Evolutionary conservation across 805 yeast species (phyloP), one percentile per base, ranked within the genome.

Genomic region (Dipodascus albidus): DNA sequence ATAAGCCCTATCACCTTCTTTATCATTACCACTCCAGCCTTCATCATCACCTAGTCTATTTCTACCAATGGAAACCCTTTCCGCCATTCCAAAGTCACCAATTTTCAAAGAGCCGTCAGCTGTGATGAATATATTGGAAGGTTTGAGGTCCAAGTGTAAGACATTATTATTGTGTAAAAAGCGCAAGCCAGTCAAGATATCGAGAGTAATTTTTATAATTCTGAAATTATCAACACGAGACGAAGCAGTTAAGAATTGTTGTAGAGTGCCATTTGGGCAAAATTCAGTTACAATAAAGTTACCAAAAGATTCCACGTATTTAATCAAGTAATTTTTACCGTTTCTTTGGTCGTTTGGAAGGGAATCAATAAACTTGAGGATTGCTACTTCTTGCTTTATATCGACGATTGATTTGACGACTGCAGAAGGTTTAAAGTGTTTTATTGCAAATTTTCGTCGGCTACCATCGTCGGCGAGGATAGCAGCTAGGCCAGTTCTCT

Each of bases 1-100:
- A 68, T 93, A 93, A 66, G 90, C 96, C 52, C 98, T 75, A 68
- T 93, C 99, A 23, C 99, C 99, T 70, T 93, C 99, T 59, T 96
- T 78, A 68, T 93, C 99, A 19, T 17, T 38, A 4, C 20, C 44
- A 27, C 33, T 27, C 44, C 44, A 38, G 4, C n/a, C 44, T 38
- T 38, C 44, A 11, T 38, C 44, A 9, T 9, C 9, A 15, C 14
- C 38, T 31, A 9, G 38, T 17, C 19, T 11, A n/a, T 6, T 21
- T 20, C 27, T 8, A 4, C 24, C 62, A 3, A 63, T 81, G 0
- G 98, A 98, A 52, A 81, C 71, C 59, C 78, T 80, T 2, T 95
- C 79, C 3, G 97, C 96, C 75, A 93, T 80, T 6, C 99, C 99
- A 72, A 93, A 93, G 69, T 93, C 99, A 19, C 96, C 99, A 63